Evolutionary conservation across 169 alveolate species (phyloP), one percentile per base, ranked within the genome.

Genomic region (Plasmodium adleri): DNA sequence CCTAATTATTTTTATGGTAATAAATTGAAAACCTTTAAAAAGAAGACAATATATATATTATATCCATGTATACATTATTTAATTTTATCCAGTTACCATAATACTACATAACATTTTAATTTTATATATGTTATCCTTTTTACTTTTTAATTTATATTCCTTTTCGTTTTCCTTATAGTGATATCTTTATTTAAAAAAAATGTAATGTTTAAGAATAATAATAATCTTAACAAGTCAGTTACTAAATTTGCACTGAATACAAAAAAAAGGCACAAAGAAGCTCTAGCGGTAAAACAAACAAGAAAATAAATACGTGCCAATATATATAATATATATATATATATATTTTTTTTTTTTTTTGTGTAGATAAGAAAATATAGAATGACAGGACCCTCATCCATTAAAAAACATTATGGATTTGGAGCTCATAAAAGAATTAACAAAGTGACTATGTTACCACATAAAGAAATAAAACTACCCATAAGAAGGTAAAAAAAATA

Each of bases 221-320:
- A 20, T 50, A 15, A 49, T 22, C 13, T 13, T 26, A 78, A 78
- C 64, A 64, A 13, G 45, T n/a, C 52, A n/a, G 72, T 39, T 26
- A 50, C 89, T n/a, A 78, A 78, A 22, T 78, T 78, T 78, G 64
- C 72, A 28, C 32, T 94, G 3, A 89, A 43, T 56, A 90, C 96
- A n/a, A 94, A 94, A 73, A 94, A 94, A 68, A 88, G 96, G n/a
- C 96, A 94, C 86, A 94, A 94, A 74, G 96, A 94, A 73, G 95
- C 96, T 8, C 24, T 91, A 70, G 73, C 78, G 76, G 96, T 93
- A 74, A 22, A 89, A 72, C 20, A 32, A 20, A 47, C 72, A 59
- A 62, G 20, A 15, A 32, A 32, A 2, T 32, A 5, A 32, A 32
- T 32, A 5, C 0, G 45, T 32, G n/a, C 10, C 24, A 49, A 56